A percentile compares a stretch with the other conserved stretches of the same genome.
phyloP scores from a whole-genome alignment of 2,329 filamentous ascomycete species.

The Gremmenia infestans region DNA sequence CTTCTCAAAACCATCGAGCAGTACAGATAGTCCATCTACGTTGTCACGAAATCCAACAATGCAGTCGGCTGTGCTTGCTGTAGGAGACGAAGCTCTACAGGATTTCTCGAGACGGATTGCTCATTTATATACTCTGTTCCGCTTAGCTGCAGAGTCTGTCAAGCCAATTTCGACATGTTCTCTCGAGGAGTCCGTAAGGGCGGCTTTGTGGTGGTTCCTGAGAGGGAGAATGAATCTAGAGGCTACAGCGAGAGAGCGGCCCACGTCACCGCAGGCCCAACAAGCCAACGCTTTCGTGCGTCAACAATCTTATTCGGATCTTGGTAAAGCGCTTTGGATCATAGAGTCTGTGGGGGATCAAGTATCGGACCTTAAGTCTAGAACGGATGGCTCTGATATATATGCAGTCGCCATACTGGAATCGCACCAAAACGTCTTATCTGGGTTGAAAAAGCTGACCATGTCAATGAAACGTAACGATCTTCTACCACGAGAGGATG shows the following conservation, averaged over 20 bases:
- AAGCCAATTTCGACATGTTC: constrained; percentile 60
- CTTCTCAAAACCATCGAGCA: neutral
- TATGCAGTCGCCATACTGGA: constrained; percentile 41
- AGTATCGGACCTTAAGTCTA: constrained; percentile 7
- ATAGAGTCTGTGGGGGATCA: constrained; percentile 42
- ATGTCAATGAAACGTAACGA: constrained; percentile 82
- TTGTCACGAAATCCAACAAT: constrained; percentile 14
- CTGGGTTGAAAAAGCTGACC: constrained; percentile 67
- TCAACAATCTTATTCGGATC: constrained; percentile 78
- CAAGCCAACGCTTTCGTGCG: constrained; percentile 50
- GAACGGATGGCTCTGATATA: constrained; percentile 16
- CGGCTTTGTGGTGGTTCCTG: constrained; percentile 85
- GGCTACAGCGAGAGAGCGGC: constrained; percentile 59
- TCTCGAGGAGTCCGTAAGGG: constrained; percentile 64
- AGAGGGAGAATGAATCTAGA: constrained; percentile 75
- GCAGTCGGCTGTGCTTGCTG: constrained; percentile 22
- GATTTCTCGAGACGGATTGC: constrained; percentile 67
- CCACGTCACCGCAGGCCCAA: constrained; percentile 48
- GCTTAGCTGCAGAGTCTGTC: constrained; percentile 69
- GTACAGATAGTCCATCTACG: constrained; percentile 8
- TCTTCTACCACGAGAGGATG: constrained; percentile 61
- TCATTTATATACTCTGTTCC: constrained; percentile 72
- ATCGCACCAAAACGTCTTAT: constrained; percentile 50
- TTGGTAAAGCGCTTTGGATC: constrained; percentile 87
- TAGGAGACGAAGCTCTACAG: constrained; percentile 56